phyloP scores from a whole-genome alignment of 2,329 filamentous ascomycete genomes.

The Xylariaceae sp. region DNA sequence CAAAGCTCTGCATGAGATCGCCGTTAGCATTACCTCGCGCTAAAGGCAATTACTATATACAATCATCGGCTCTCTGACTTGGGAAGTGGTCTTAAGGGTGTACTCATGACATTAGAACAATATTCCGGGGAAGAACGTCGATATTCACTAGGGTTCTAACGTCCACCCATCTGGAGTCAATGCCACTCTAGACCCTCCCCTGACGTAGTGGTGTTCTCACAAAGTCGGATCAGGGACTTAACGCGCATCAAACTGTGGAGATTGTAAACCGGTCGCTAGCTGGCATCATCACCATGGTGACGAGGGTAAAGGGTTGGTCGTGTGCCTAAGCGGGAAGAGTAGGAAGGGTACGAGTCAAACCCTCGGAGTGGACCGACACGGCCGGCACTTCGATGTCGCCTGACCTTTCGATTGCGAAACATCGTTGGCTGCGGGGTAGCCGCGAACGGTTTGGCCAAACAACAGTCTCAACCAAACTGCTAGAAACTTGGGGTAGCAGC shows the following conservation, averaged over 20 bases:
- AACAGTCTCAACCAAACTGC: conserved; percentile 8
- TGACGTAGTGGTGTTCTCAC: not conserved
- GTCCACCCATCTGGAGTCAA: no score
- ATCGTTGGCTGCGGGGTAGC: conserved; percentile 21
- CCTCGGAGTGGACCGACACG: not conserved
- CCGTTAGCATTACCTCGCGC: no score
- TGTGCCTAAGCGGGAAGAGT: conserved; percentile 4
- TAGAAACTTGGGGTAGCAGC: not conserved
- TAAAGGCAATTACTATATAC: no score
- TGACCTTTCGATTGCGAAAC: conserved; percentile 11
- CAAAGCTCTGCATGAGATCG: no score
- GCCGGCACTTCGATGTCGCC: conserved; percentile 15
- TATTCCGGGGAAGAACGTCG: conserved; percentile 5
- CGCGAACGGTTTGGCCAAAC: conserved; percentile 7
- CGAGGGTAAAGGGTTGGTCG: conserved; percentile 1
- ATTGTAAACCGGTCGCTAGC: no score
- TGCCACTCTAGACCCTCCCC: no score
- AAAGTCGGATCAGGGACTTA: not conserved
- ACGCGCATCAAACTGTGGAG: no score
- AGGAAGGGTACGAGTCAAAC: not conserved
- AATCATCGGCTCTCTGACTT: no score
- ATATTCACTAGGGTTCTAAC: no score
- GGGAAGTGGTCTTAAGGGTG: no score
- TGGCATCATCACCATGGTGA: conserved; percentile 3
- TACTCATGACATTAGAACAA: not conserved